phyloP scores from a whole-genome alignment of 345 rosid species.

The Ricinus communis region DNA sequence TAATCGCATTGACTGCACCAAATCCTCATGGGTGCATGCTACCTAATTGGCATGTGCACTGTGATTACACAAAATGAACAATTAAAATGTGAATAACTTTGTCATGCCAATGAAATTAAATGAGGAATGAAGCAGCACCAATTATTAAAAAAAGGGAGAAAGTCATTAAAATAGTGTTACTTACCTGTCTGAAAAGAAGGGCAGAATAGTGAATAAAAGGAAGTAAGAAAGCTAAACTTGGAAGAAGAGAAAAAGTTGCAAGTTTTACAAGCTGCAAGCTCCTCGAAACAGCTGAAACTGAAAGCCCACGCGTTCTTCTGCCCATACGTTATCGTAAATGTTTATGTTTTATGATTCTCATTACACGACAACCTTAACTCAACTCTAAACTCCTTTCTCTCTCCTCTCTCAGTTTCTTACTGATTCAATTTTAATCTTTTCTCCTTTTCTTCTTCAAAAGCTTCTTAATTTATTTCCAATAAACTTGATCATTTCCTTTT shows the following conservation, averaged over 20 bases:
- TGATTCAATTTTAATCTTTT: neutral
- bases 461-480: too few species aligned
- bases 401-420: neutral
- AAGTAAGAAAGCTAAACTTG: slow-evolving; percentile 14
- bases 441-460: neutral
- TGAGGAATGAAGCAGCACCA: too few species aligned
- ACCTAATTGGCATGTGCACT: too few species aligned
- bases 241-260: neutral
- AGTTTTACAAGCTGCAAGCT: neutral
- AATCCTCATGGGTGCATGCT: too few species aligned
- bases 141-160: too few species aligned
- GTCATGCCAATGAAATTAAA: too few species aligned
- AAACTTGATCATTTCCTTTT: too few species aligned
- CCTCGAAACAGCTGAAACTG: neutral
- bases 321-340: slow-evolving; percentile 8
- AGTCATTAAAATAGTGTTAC: too few species aligned
- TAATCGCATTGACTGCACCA: too few species aligned
- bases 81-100: too few species aligned
- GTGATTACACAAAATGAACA: too few species aligned
- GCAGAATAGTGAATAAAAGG: slow-evolving; percentile 6
- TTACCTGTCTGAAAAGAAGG: neutral
- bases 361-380: slow-evolving; percentile 28
- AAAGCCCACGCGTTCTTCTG: slow-evolving; percentile 11
- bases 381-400: slow-evolving; percentile 7
- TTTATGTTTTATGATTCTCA: neutral